Conservation (phyloP, 371 early-diverging fungal genomes). For the Funneliformis caledonium region DNA sequence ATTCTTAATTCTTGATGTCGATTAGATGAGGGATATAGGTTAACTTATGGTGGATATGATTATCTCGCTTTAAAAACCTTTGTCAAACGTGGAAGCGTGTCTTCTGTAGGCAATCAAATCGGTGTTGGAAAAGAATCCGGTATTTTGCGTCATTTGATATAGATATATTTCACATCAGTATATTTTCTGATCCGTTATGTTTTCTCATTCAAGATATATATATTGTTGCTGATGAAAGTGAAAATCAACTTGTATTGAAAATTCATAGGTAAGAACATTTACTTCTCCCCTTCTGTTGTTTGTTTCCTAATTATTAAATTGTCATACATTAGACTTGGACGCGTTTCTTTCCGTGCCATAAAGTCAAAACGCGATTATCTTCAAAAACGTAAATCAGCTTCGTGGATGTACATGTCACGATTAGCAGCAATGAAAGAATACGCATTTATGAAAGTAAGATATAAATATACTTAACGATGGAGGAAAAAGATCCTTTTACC, state of each 20-base stretch:
- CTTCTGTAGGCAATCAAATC: slow-evolving; percentile 98
- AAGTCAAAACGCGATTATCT: slow-evolving; percentile 98
- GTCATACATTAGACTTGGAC: slow-evolving; percentile 75
- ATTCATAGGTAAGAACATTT: slow-evolving; percentile 72
- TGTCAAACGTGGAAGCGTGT: slow-evolving; percentile 84
- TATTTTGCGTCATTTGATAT: not conserved
- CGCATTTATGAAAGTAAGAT: slow-evolving; percentile 92
- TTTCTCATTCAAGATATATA: slow-evolving; percentile 74
- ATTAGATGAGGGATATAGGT: slow-evolving; percentile 93
- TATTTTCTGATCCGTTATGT: slow-evolving; percentile 28
- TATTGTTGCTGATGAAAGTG: slow-evolving; percentile 92
- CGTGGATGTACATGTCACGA: slow-evolving; percentile 98
- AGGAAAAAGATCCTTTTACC: not conserved
- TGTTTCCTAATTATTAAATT: not conserved
- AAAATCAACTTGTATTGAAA: slow-evolving; percentile 86
- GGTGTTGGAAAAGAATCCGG: slow-evolving; percentile 99
- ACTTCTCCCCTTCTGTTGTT: not conserved
- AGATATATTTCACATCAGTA: not conserved
- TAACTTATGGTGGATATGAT: slow-evolving; percentile 99
- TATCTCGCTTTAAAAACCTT: slow-evolving; percentile 97
- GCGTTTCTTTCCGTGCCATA: slow-evolving; percentile 97
- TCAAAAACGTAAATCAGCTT: slow-evolving; percentile 86
- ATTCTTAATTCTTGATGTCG: not conserved
- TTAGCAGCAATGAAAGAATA: slow-evolving; percentile 96
- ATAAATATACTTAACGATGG: not conserved